A percentile compares a stretch with the other conserved stretches of the same genome.
These are phyloP conservation scores for Colletotrichum gigasporum DNA, from an alignment of 2,329 filamentous ascomycete species.

Conservation along the genomic window DNA sequence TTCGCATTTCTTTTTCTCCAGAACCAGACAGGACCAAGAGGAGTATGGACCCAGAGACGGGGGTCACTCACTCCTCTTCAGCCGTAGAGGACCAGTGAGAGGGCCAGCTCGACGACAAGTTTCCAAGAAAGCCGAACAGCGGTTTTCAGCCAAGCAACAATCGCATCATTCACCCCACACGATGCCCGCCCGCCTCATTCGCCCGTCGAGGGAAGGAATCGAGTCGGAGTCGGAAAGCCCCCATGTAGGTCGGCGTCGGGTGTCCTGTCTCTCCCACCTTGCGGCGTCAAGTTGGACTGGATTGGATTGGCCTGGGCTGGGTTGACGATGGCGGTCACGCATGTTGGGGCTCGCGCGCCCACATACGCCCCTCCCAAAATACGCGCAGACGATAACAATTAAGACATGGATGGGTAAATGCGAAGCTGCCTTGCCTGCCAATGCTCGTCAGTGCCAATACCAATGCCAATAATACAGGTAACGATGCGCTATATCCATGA, in stretches of 20 bases:
- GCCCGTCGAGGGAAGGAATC: constrained; percentile 12
- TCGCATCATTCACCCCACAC: constrained; percentile 26
- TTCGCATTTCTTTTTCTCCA: constrained; percentile 15
- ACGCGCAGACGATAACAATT: neutral
- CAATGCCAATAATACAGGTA: constrained; percentile 10
- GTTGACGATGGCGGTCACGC: constrained; percentile 15
- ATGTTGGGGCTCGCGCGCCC: neutral
- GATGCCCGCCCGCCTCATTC: constrained; percentile 1
- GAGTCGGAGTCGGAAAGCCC: constrained; percentile 15
- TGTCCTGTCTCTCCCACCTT: constrained; percentile 1
- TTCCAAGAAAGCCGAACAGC: constrained; percentile 7
- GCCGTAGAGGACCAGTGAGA: too few relatives aligned
- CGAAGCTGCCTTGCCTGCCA: constrained; percentile 3
- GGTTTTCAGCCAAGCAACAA: constrained; percentile 15
- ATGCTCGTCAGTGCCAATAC: constrained; percentile 8
- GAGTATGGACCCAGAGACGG: constrained; percentile 4
- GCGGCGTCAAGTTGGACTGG: neutral
- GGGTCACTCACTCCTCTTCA: too few relatives aligned
- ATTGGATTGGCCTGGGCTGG: constrained; percentile 2
- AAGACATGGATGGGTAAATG: neutral
- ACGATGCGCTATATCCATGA: neutral
- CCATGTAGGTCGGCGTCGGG: constrained; percentile 5
- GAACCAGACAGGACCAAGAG: constrained; percentile 1
- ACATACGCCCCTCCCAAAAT: constrained; percentile 17
- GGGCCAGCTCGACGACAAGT: neutral